Evolutionary conservation across 768 basidiomycete species (phyloP).

Genomic region (Psilocybe subaeruginosa): DNA sequence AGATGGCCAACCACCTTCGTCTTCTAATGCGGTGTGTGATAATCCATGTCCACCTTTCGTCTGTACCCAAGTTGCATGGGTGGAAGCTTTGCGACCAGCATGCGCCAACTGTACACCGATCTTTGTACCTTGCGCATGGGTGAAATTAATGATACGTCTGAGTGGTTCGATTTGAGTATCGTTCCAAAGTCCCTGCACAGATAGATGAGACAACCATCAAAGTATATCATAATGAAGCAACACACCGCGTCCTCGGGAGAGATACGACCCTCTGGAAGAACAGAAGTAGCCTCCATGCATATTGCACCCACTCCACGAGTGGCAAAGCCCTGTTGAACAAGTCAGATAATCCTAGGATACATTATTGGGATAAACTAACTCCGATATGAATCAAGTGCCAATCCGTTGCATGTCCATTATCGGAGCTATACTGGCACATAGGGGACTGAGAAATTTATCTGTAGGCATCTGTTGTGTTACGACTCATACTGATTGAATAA

Average conservation of each 20-base stretch:
- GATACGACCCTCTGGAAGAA: constrained; percentile 77
- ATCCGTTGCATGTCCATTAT: constrained; percentile 76
- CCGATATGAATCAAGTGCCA: constrained; percentile 86
- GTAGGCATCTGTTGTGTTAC: not conserved
- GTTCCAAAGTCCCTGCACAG: constrained; percentile 64
- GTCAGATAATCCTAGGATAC: not conserved
- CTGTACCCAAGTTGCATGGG: constrained; percentile 68
- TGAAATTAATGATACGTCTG: constrained; percentile 74
- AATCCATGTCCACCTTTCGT: constrained; percentile 33
- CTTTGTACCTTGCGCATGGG: constrained; percentile 66
- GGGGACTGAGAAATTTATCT: constrained; percentile 47
- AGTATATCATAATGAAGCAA: not conserved
- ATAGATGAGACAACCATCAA: not conserved
- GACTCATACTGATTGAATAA: constrained; percentile 18
- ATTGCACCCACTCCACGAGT: constrained; percentile 73
- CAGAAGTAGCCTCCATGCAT: constrained; percentile 74
- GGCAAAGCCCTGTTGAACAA: constrained; percentile 53
- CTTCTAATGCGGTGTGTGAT: constrained; percentile 40
- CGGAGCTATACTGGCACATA: constrained; percentile 84
- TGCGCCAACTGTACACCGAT: constrained; percentile 85
- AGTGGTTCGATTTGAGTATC: constrained; percentile 76
- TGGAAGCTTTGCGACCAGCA: constrained; percentile 73
- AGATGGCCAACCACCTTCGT: constrained; percentile 74
- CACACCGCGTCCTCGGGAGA: constrained; percentile 72
- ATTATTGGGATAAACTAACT: constrained; percentile 38